phyloP scores from a whole-genome alignment of 2,329 filamentous ascomycete genomes.

The Alternaria gansuensis region DNA sequence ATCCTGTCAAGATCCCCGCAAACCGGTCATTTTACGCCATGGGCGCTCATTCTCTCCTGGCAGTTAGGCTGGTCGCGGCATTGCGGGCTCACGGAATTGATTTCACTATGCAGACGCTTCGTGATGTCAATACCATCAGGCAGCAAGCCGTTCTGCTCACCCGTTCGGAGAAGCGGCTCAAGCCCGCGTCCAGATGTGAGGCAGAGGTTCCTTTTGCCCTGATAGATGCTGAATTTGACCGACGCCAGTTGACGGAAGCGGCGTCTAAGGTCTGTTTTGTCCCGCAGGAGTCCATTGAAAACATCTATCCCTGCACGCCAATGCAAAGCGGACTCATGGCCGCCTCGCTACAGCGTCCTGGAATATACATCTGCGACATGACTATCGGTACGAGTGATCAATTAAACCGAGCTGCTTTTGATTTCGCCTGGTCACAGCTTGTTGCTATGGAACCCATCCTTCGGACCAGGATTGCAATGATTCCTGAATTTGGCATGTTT shows the following conservation, averaged over 20 bases:
- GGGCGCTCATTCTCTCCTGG: not conserved
- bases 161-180: not conserved
- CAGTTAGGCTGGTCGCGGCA: not conserved
- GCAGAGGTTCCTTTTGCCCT: not conserved
- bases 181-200: not conserved
- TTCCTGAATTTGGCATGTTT: not conserved
- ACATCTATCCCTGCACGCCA: not conserved
- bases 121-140: not conserved
- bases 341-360: not conserved
- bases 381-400: not conserved
- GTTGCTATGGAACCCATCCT: not conserved
- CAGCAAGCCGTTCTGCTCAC: not conserved
- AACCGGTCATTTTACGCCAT: not conserved
- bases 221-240: not conserved
- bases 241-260: not conserved
- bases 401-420: not conserved
- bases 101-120: not conserved
- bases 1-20: not conserved
- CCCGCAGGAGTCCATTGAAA: not conserved
- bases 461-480: not conserved
- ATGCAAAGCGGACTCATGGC: not conserved
- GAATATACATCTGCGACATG: not conserved
- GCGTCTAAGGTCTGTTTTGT: not conserved
- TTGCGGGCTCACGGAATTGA: not conserved
- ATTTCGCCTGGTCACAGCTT: not conserved